phyloP scores from a whole-genome alignment of 139 green algal species.

The Chlorella sorokiniana region DNA sequence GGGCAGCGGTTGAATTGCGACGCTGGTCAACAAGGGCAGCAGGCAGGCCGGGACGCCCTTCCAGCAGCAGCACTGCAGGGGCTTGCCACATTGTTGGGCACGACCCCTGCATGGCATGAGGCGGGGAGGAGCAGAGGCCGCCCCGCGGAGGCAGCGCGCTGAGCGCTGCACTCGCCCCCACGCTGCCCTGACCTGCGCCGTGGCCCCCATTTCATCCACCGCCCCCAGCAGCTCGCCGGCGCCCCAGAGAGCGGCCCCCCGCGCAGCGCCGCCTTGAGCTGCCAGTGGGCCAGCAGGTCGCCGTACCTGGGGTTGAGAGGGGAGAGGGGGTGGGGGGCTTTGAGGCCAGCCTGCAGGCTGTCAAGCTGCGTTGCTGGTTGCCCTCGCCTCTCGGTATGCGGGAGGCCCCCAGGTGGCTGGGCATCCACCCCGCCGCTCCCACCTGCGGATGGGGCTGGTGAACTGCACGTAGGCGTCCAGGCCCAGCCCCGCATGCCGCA shows the following conservation, averaged over 20 bases:
- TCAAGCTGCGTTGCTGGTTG: neutral
- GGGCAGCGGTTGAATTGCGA: no score
- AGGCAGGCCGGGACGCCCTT: neutral
- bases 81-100: no score
- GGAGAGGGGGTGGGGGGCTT: neutral
- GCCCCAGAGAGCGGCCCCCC: conserved; percentile 48
- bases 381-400: neutral
- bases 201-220: conserved; percentile 10
- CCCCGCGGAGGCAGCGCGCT: neutral
- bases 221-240: conserved; percentile 41
- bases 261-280: conserved; percentile 74
- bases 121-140: no score
- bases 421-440: neutral
- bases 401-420: neutral
- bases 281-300: conserved; percentile 83
- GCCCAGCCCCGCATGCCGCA: conserved; percentile 70
- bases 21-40: neutral
- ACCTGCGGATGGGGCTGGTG: conserved; percentile 78
- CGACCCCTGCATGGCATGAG: no score
- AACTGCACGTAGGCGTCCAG: conserved; percentile 82
- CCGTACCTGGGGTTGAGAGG: conserved; percentile 51
- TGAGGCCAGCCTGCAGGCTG: no score
- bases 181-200: neutral
- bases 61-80: neutral
- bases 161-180: no score